Percentiles rank a stretch among this genome's conserved stretches.
Evolutionary conservation across 1,139 yeast genomes (phyloP).

Genomic region (Lizanozyma gosingica): DNA sequence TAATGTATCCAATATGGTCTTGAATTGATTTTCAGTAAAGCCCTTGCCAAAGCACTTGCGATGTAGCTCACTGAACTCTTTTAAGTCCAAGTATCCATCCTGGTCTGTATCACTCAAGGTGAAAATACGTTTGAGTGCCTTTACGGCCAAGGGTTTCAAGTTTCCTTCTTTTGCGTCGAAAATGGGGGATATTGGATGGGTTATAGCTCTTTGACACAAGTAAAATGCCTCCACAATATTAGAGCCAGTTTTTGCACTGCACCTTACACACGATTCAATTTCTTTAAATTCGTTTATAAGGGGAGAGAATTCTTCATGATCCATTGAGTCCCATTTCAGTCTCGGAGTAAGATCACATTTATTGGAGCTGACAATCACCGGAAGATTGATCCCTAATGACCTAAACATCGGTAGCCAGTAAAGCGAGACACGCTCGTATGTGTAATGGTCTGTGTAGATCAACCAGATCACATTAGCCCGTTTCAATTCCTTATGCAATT

Average conservation of each 20-base stretch:
- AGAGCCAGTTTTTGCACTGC: conserved; percentile 71
- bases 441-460: conserved; percentile 86
- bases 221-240: conserved; percentile 81
- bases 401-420: conserved; percentile 94
- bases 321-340: conserved; percentile 14
- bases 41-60: conserved; percentile 62
- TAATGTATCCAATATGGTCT: conserved; percentile 36
- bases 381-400: conserved; percentile 85
- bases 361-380: conserved; percentile 86
- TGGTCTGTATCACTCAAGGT: conserved; percentile 84
- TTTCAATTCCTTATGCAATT: conserved; percentile 65
- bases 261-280: conserved; percentile 81
- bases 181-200: conserved; percentile 89
- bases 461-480: conserved; percentile 89
- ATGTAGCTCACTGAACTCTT: conserved; percentile 64
- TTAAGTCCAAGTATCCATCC: conserved; percentile 68
- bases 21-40: conserved; percentile 43
- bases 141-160: conserved; percentile 66
- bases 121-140: conserved; percentile 74
- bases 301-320: conserved; percentile 72
- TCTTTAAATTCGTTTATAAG: conserved; percentile 86
- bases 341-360: conserved; percentile 44
- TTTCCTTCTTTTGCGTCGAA: conserved; percentile 87
- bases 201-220: conserved; percentile 83
- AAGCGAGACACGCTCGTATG: conserved; percentile 81